phyloP scores from a whole-genome alignment of 2,329 filamentous ascomycete genomes.

The Coccinonectria pachysandricola region DNA sequence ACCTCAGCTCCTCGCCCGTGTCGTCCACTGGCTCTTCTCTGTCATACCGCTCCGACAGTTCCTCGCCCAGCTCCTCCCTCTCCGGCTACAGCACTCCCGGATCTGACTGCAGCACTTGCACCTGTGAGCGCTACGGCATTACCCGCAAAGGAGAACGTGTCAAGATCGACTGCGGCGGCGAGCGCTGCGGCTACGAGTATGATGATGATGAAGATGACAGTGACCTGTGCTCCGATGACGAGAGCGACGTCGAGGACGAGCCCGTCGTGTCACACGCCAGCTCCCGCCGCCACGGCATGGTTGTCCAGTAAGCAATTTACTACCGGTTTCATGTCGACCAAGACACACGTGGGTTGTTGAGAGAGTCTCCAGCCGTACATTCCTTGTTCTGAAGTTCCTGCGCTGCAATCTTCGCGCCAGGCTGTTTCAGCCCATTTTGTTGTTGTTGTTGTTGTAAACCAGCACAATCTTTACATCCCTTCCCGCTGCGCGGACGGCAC shows the following conservation, averaged over 20 bases:
- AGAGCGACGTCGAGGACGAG: conserved; percentile 43
- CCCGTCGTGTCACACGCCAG: conserved; percentile 34
- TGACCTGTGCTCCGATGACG: conserved; percentile 59
- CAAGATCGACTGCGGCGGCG: conserved; percentile 90
- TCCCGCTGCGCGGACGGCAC: conserved; percentile 21
- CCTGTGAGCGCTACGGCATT: conserved; percentile 93
- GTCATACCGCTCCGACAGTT: conserved; percentile 64
- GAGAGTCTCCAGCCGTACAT: conserved; percentile 25
- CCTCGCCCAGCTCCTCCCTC: conserved; percentile 60
- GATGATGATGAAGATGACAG: conserved; percentile 59
- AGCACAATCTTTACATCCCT: conserved; percentile 19
- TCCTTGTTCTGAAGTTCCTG: conserved; percentile 20
- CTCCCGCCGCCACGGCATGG: conserved; percentile 54
- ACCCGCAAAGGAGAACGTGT: conserved; percentile 86
- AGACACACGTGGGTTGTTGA: conserved; percentile 13
- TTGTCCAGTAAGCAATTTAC: conserved; percentile 34
- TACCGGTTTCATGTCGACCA: conserved; percentile 12
- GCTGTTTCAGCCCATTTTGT: conserved; percentile 20
- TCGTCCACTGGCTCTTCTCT: conserved; percentile 61
- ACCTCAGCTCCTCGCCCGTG: conserved; percentile 48
- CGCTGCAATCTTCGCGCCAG: conserved; percentile 18
- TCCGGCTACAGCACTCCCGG: conserved; percentile 70
- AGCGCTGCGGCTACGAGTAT: conserved; percentile 73
- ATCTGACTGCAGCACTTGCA: conserved; percentile 71
- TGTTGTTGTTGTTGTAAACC: conserved; percentile 23